These are phyloP conservation scores for Monosporozyma unispora DNA, from an alignment of 805 yeast genomes.

Conservation along the genomic window DNA sequence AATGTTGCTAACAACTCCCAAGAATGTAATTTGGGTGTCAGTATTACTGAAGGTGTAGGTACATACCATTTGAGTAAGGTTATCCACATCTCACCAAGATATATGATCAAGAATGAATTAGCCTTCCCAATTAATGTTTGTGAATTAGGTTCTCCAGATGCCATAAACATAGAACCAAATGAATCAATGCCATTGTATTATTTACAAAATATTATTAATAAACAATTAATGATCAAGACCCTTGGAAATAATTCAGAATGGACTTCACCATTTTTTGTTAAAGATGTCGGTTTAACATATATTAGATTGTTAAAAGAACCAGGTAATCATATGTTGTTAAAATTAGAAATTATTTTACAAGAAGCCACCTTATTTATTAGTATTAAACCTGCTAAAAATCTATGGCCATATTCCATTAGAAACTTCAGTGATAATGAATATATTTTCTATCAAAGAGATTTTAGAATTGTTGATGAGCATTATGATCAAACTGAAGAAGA, in stretches of 20 bases:
- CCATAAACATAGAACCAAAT: conserved; percentile 38
- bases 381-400: conserved; percentile 57
- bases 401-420: conserved; percentile 90
- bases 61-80: conserved; percentile 69
- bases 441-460: conserved; percentile 78
- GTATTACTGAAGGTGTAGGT: conserved; percentile 77
- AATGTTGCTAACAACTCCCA: conserved; percentile 40
- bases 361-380: conserved; percentile 74
- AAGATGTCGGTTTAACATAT: conserved; percentile 75
- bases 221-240: conserved; percentile 54
- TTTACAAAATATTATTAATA: conserved; percentile 42
- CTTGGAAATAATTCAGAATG: conserved; percentile 51
- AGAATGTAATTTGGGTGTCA: conserved; percentile 71
- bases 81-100: conserved; percentile 75
- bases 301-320: conserved; percentile 58
- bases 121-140: conserved; percentile 48
- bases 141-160: conserved; percentile 57
- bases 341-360: conserved; percentile 69
- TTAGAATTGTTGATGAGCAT: conserved; percentile 34
- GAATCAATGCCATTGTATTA: conserved; percentile 53
- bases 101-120: conserved; percentile 57
- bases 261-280: conserved; percentile 82
- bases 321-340: conserved; percentile 60
- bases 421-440: conserved; percentile 87
- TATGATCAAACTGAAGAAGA: conserved; percentile 52